A percentile compares a stretch with the other conserved stretches of the same genome.
These are phyloP conservation scores for Podaxis carcinomalis DNA, from an alignment of 768 basidiomycete species.

Conservation along the genomic window DNA sequence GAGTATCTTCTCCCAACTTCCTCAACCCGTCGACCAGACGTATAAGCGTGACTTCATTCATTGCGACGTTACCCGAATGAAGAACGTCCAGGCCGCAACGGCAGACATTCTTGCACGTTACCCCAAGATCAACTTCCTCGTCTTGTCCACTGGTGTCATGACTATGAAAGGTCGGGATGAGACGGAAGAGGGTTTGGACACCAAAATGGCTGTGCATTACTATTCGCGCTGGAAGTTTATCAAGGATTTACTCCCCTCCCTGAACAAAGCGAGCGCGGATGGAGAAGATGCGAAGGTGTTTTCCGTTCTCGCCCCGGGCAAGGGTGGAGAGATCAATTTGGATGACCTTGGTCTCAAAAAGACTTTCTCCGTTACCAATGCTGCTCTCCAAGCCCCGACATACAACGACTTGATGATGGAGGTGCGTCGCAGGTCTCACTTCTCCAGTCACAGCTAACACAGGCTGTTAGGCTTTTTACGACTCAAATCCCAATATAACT, in stretches of 20 bases:
- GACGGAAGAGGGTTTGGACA: constrained; percentile 31
- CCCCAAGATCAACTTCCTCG: constrained; percentile 47
- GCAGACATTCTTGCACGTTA: constrained; percentile 28
- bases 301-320: constrained; percentile 35
- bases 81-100: constrained; percentile 33
- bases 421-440: constrained; percentile 25
- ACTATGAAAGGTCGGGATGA: constrained; percentile 30
- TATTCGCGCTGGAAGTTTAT: constrained; percentile 50
- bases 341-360: constrained; percentile 49
- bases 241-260: constrained; percentile 37
- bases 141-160: constrained; percentile 40
- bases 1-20: constrained; percentile 29
- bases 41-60: constrained; percentile 37
- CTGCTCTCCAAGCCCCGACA: constrained; percentile 31
- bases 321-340: constrained; percentile 33
- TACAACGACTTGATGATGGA: constrained; percentile 55
- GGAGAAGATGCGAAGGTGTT: constrained; percentile 52
- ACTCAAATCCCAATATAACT: constrained; percentile 24
- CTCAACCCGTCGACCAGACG: constrained; percentile 21
- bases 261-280: constrained; percentile 37
- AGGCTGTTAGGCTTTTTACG: constrained; percentile 25
- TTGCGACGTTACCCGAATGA: constrained; percentile 42
- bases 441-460: not conserved
- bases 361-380: constrained; percentile 30
- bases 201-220: constrained; percentile 38